A percentile compares a stretch with the other conserved stretches of the same genome.
These are phyloP conservation scores for Umbelopsis sp. DNA, from an alignment of 192 early-diverging fungal genomes.

Conservation along the genomic window DNA sequence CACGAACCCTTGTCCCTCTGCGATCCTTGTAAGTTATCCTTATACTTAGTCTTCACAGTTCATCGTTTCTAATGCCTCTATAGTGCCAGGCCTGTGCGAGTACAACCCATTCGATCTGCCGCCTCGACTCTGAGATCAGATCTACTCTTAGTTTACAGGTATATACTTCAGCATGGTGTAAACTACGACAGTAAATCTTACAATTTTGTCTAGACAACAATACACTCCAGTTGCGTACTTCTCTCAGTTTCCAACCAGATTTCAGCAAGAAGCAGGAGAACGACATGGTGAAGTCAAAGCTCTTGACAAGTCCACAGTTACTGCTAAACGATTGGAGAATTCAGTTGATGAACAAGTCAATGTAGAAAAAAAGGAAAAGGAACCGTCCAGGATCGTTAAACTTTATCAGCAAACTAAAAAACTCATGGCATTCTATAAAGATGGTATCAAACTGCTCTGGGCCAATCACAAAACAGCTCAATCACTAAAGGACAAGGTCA, in stretches of 20 bases:
- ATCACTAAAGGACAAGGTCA: constrained; percentile 34
- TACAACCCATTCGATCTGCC: not conserved
- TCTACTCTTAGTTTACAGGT: not conserved
- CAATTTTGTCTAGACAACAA: not conserved
- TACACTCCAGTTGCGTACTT: not conserved
- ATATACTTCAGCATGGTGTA: not conserved
- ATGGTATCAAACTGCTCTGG: constrained; percentile 54
- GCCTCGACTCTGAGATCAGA: not conserved
- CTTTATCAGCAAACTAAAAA: constrained; percentile 44
- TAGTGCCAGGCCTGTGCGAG: not conserved
- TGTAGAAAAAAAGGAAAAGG: not conserved
- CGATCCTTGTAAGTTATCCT: not conserved
- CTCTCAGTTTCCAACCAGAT: not conserved
- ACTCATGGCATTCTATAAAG: constrained; percentile 53
- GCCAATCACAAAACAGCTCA: constrained; percentile 48
- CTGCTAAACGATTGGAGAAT: not conserved
- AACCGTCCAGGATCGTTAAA: constrained; percentile 24
- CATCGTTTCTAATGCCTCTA: not conserved
- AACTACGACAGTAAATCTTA: not conserved
- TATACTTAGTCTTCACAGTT: not conserved
- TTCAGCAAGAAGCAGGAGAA: not conserved
- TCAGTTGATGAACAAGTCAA: not conserved
- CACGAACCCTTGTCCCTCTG: not conserved
- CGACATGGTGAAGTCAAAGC: not conserved
- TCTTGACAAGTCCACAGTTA: not conserved